A percentile compares a stretch with the other conserved stretches of the same genome.
phyloP scores from a whole-genome alignment of 1,284 basidiomycete genomes.

The Ceraceosorus guamensis region DNA sequence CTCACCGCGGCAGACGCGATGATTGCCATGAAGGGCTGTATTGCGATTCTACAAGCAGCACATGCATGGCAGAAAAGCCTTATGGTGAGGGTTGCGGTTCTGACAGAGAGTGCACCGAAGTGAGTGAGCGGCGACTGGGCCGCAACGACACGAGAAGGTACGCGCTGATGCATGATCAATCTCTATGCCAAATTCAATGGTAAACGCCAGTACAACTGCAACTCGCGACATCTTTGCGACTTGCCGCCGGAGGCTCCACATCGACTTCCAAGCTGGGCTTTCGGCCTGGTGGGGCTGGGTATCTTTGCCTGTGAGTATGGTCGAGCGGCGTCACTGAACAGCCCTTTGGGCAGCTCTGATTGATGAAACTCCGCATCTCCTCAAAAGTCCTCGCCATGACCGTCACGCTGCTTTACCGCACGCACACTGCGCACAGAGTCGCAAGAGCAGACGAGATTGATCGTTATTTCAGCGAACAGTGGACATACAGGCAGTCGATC shows the following conservation, averaged over 20 bases:
- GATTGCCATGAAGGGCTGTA: slow-evolving; percentile 11
- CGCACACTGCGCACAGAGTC: slow-evolving; percentile 8
- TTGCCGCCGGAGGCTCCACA: slow-evolving; percentile 9
- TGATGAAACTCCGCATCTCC: not conserved
- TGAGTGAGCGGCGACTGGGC: not conserved
- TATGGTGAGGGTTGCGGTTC: slow-evolving; percentile 3
- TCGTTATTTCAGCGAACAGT: slow-evolving; percentile 15
- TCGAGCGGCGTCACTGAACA: not conserved
- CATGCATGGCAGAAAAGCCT: slow-evolving; percentile 7
- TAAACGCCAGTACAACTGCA: slow-evolving; percentile 12
- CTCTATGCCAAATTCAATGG: not conserved
- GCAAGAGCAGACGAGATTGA: slow-evolving; percentile 12
- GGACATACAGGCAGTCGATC: slow-evolving; percentile 13
- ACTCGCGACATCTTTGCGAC: not conserved
- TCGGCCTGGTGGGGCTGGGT: slow-evolving; percentile 10
- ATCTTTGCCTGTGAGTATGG: slow-evolving; percentile 2
- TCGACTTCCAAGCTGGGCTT: slow-evolving; percentile 8
- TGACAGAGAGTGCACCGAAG: slow-evolving; percentile 12
- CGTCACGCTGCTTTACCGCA: slow-evolving; percentile 6
- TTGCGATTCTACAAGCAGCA: slow-evolving; percentile 5
- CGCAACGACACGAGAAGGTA: too few species aligned
- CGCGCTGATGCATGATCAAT: not conserved
- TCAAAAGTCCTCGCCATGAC: slow-evolving; percentile 3
- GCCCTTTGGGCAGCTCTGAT: not conserved
- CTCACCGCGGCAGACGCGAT: slow-evolving; percentile 5